phyloP scores from a whole-genome alignment of 306 rosid species.

The Gynostemma pentaphyllum region DNA sequence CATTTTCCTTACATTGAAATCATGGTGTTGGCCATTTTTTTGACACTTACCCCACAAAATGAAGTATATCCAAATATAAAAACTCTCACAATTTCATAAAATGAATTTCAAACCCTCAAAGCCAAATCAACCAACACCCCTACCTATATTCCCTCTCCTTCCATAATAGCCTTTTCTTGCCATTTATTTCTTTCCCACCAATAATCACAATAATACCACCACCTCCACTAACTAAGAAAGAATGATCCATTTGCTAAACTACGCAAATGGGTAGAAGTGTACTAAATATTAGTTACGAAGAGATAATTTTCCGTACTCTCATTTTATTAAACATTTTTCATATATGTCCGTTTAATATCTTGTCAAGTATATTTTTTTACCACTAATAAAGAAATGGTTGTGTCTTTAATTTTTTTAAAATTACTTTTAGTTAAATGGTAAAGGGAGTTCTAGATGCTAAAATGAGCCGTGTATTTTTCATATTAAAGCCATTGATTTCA shows the following conservation, averaged over 20 bases:
- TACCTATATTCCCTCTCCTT: too few relatives aligned
- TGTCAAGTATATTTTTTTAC: too few relatives aligned
- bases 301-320: too few relatives aligned
- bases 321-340: too few relatives aligned
- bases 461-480: not conserved
- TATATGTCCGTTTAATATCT: too few relatives aligned
- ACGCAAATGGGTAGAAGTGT: not conserved
- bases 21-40: constrained; percentile 15
- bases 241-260: not conserved
- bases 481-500: constrained; percentile 4
- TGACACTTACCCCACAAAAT: constrained; percentile 4
- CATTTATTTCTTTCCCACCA: not conserved
- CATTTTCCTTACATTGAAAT: constrained; percentile 12
- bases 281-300: too few relatives aligned
- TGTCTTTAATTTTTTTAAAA: too few relatives aligned
- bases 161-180: not conserved
- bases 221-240: not conserved
- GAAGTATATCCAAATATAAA: not conserved
- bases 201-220: not conserved
- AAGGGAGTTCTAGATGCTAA: too few relatives aligned
- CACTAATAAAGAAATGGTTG: too few relatives aligned
- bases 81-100: too few relatives aligned
- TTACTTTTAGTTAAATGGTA: too few relatives aligned
- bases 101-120: not conserved
- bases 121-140: too few relatives aligned